Evolutionary conservation across 108 stramenopile species (phyloP).

Genomic region (Fistulifera pelliculosa): DNA sequence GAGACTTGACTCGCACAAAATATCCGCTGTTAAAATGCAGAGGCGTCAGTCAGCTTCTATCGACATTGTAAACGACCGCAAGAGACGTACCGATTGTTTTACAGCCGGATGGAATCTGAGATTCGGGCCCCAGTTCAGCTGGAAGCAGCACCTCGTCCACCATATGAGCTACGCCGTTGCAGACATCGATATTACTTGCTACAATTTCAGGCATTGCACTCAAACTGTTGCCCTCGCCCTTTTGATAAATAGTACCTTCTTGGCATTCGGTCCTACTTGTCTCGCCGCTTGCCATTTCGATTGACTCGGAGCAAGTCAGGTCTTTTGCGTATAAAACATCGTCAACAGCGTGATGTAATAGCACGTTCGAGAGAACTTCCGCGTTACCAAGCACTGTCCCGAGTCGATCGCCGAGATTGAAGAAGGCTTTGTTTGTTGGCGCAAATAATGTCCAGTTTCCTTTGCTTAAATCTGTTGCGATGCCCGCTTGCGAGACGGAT

Average conservation of each 20-base stretch:
- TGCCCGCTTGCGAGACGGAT: not conserved
- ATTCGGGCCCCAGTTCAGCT: not conserved
- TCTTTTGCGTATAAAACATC: not conserved
- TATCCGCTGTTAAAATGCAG: too few species aligned
- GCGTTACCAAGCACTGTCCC: not conserved
- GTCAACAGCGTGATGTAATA: not conserved
- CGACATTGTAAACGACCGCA: too few species aligned
- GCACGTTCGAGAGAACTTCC: too few species aligned
- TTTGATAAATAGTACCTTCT: conserved; percentile 8
- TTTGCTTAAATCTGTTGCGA: not conserved
- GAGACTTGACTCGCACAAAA: too few species aligned
- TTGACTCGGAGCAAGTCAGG: conserved; percentile 2
- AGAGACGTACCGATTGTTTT: too few species aligned
- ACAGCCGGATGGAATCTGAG: too few species aligned
- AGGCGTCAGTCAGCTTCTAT: too few species aligned
- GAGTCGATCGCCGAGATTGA: not conserved
- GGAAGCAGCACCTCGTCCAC: conserved; percentile 7
- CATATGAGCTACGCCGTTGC: conserved; percentile 6
- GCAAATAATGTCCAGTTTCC: conserved; percentile 16
- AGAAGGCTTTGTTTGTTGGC: conserved; percentile 10
- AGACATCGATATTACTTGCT: not conserved
- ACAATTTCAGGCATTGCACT: conserved; percentile 3
- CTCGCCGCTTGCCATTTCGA: conserved; percentile 18
- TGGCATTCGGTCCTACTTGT: conserved; percentile 12
- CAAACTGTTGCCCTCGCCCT: conserved; percentile 4